Evolutionary conservation across 2,329 filamentous ascomycete species (phyloP).

Genomic region (Hymenotorrendiella dingleyae): DNA sequence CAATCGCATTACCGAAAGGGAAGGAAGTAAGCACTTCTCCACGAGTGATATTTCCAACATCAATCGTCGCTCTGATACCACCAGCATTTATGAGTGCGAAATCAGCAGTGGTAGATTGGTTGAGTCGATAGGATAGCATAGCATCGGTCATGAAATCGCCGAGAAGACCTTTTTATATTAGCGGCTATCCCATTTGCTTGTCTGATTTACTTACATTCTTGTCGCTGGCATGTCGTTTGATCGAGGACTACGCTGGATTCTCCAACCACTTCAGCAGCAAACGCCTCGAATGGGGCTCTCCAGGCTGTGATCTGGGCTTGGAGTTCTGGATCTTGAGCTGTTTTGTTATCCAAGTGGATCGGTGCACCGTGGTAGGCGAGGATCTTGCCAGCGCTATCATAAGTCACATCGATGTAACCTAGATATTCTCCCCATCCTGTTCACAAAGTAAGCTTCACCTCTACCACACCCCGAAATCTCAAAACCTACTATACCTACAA

Average conservation of each 20-base stretch:
- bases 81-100: conserved; percentile 57
- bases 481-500: too few relatives aligned
- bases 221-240: conserved; percentile 49
- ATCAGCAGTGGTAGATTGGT: conserved; percentile 34
- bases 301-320: conserved; percentile 53
- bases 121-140: conserved; percentile 54
- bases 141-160: conserved; percentile 52
- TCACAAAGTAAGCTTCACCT: neutral
- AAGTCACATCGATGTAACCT: conserved; percentile 61
- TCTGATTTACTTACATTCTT: conserved; percentile 42
- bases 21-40: conserved; percentile 59
- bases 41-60: conserved; percentile 53
- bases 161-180: conserved; percentile 30
- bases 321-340: conserved; percentile 48
- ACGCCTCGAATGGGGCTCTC: conserved; percentile 56
- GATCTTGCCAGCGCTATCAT: conserved; percentile 53
- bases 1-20: conserved; percentile 60
- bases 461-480: too few relatives aligned
- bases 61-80: conserved; percentile 58
- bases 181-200: neutral
- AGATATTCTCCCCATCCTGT: conserved; percentile 58
- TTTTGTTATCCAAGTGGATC: conserved; percentile 58
- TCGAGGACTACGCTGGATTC: conserved; percentile 49
- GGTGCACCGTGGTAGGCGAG: conserved; percentile 58
- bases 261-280: conserved; percentile 52